Conservation (phyloP, 106 monocot genomes). For the Cymbidium sinense region DNA sequence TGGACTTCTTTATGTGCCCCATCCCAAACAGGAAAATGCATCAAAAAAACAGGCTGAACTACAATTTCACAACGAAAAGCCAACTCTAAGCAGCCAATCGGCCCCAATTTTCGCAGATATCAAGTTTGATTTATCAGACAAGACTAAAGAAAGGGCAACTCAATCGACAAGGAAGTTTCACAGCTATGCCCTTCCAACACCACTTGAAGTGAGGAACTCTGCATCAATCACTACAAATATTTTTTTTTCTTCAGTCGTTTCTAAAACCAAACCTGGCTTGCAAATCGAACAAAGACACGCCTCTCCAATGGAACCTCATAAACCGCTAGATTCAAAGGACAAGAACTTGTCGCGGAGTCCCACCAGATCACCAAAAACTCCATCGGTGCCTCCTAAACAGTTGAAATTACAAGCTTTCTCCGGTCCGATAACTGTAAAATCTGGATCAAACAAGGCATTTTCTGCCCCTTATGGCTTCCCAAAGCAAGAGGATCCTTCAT, state of each 20-base stretch:
- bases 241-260: constrained; percentile 8
- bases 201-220: constrained; percentile 47
- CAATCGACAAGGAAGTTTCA: constrained; percentile 58
- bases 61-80: constrained; percentile 9
- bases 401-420: constrained; percentile 56
- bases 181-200: constrained; percentile 75
- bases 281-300: constrained; percentile 36
- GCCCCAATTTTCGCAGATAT: constrained; percentile 61
- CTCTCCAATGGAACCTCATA: constrained; percentile 43
- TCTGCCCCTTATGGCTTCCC: constrained; percentile 5
- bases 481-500: constrained; percentile 9
- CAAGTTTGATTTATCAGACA: constrained; percentile 42
- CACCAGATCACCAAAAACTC: constrained; percentile 16
- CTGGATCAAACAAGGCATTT: constrained; percentile 30
- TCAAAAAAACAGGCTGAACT: constrained; percentile 27
- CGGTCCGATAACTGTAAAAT: constrained; percentile 48
- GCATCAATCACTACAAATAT: constrained; percentile 1
- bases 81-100: constrained; percentile 50
- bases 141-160: constrained; percentile 29
- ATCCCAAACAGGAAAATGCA: constrained; percentile 42
- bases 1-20: not conserved
- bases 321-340: constrained; percentile 20
- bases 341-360: constrained; percentile 17
- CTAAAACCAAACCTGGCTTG: constrained; percentile 10
- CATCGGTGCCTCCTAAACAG: constrained; percentile 21